Evolutionary conservation across 2,329 filamentous ascomycete genomes (phyloP).

Genomic region (Whalleya microplaca): DNA sequence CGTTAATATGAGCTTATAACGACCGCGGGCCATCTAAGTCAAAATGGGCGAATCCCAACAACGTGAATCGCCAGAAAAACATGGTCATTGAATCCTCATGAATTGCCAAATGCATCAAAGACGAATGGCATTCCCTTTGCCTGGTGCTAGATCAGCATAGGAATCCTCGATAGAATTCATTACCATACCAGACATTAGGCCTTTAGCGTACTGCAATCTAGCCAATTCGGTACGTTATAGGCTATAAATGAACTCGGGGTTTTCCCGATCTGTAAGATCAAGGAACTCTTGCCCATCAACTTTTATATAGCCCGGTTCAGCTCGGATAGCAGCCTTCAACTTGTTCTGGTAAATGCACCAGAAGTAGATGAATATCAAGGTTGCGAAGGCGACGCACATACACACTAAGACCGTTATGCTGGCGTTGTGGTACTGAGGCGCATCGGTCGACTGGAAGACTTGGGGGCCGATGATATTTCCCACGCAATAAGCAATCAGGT

Average conservation of each 20-base stretch:
- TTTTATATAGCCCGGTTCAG: constrained; percentile 59
- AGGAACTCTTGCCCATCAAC: constrained; percentile 70
- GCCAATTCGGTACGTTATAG: constrained; percentile 37
- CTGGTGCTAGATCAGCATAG: not conserved
- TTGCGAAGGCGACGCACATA: constrained; percentile 54
- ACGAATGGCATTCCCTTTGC: not conserved
- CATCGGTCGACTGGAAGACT: constrained; percentile 58
- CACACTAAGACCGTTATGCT: constrained; percentile 68
- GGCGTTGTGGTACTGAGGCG: constrained; percentile 63
- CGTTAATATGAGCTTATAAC: too few species aligned
- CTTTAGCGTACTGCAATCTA: not conserved
- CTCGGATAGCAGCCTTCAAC: constrained; percentile 58
- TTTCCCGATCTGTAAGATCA: constrained; percentile 69
- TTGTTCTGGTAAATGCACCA: constrained; percentile 64
- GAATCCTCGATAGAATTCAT: not conserved
- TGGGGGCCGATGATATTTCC: constrained; percentile 59
- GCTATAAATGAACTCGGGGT: constrained; percentile 65
- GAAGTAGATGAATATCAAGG: constrained; percentile 64
- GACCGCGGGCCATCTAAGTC: not conserved
- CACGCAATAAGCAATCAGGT: constrained; percentile 53
- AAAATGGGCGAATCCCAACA: not conserved
- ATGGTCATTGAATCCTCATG: not conserved
- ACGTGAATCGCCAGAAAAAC: not conserved
- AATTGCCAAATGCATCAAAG: not conserved
- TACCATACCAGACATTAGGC: not conserved